phyloP scores from a whole-genome alignment of 441 rosid species.

The Populus hybrid region DNA sequence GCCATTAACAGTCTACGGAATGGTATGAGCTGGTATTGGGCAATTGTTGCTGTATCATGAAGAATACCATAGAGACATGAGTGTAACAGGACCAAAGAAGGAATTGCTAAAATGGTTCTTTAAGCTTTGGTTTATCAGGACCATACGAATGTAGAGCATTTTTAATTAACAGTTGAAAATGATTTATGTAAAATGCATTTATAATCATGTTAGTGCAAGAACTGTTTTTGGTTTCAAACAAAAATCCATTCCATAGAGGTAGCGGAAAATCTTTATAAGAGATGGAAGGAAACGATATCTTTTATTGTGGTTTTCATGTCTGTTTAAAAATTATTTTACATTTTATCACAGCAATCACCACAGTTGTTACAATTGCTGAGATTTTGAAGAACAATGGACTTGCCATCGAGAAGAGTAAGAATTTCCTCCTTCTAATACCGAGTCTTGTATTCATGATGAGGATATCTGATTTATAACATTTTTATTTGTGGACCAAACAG shows the following conservation, averaged over 20 bases:
- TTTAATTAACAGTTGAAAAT: background rate
- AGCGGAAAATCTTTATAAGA: background rate
- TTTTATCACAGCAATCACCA: slow-evolving; percentile 63
- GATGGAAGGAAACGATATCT: background rate
- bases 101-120: background rate
- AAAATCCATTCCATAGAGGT: background rate
- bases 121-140: background rate
- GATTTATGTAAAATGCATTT: background rate
- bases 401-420: slow-evolving; percentile 87
- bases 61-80: background rate
- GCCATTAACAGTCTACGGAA: background rate
- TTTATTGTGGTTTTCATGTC: background rate
- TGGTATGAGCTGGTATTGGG: background rate
- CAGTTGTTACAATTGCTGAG: slow-evolving; percentile 88
- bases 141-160: background rate
- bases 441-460: background rate
- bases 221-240: background rate
- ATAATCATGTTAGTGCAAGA: background rate
- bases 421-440: background rate
- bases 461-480: background rate
- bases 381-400: slow-evolving; percentile 89
- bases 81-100: background rate
- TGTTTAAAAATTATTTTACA: background rate
- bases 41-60: background rate
- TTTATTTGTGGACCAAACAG: slow-evolving; percentile 29